Conservation (phyloP, 2,329 filamentous ascomycete genomes). For the Colletotrichum camelliae region DNA sequence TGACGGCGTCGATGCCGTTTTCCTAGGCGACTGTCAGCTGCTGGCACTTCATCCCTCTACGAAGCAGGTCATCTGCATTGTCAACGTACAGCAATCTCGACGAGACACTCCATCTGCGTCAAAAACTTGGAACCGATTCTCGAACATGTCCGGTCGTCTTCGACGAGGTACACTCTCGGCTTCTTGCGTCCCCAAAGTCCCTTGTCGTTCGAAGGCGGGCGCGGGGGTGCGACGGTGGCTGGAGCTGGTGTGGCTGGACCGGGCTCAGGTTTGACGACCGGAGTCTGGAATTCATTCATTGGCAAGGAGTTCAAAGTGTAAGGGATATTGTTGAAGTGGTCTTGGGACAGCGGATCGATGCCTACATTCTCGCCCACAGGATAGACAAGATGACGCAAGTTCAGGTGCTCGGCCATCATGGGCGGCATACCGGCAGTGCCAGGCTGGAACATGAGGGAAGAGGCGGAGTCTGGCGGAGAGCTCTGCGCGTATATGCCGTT, state of each 20-base stretch:
- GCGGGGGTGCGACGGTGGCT: slow-evolving; percentile 27
- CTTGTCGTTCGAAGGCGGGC: slow-evolving; percentile 37
- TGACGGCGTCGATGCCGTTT: slow-evolving; percentile 91
- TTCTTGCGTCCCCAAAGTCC: slow-evolving; percentile 64
- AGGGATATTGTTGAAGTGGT: slow-evolving; percentile 93
- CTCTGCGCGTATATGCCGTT: slow-evolving; percentile 57
- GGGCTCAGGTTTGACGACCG: slow-evolving; percentile 21
- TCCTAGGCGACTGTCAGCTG: slow-evolving; percentile 25
- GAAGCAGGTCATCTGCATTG: neutral
- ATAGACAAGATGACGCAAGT: slow-evolving; percentile 77
- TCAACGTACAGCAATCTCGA: slow-evolving; percentile 68
- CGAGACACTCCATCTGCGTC: slow-evolving; percentile 67
- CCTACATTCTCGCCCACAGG: slow-evolving; percentile 89
- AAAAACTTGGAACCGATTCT: slow-evolving; percentile 73
- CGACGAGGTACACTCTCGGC: slow-evolving; percentile 88
- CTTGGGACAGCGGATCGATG: slow-evolving; percentile 92
- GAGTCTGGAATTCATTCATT: slow-evolving; percentile 45
- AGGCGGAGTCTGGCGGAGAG: slow-evolving; percentile 59
- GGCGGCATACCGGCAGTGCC: slow-evolving; percentile 34
- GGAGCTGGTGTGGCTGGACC: slow-evolving; percentile 20
- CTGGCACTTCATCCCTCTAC: neutral
- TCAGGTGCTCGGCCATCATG: slow-evolving; percentile 59
- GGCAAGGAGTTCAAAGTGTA: slow-evolving; percentile 72
- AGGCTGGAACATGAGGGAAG: slow-evolving; percentile 63
- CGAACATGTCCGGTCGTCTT: slow-evolving; percentile 75